Percentiles rank a stretch among this genome's conserved stretches.
These are phyloP conservation scores for Entomophthora muscae DNA, from an alignment of 371 early-diverging fungal species.

Conservation along the genomic window DNA sequence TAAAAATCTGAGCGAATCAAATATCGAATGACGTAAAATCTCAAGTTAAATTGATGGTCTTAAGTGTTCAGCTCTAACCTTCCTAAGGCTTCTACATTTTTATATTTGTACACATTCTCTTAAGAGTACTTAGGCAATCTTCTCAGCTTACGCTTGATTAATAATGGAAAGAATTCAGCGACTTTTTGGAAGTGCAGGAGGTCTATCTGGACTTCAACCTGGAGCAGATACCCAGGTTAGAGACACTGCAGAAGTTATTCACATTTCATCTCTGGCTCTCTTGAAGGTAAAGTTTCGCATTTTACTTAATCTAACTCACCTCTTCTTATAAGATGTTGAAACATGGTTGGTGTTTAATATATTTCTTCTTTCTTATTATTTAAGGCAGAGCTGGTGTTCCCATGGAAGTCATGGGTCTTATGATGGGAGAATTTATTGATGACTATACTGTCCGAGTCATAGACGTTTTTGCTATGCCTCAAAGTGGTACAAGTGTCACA, in stretches of 20 bases:
- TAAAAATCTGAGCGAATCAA: no score
- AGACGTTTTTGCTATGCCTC: slow-evolving; percentile 99
- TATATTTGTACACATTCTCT: not conserved
- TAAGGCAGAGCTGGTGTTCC: slow-evolving; percentile 99
- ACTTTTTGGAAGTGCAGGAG: slow-evolving; percentile 40
- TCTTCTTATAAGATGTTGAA: slow-evolving; percentile 55
- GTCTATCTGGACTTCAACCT: slow-evolving; percentile 40
- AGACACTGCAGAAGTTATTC: slow-evolving; percentile 98
- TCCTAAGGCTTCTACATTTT: not conserved
- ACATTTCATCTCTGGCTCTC: slow-evolving; percentile 97
- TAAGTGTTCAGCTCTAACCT: no score
- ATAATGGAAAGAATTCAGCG: slow-evolving; percentile 53
- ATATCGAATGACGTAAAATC: no score
- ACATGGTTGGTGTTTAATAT: no score
- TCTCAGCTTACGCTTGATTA: no score
- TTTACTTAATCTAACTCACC: not conserved
- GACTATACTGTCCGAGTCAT: slow-evolving; percentile 99
- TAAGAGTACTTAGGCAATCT: not conserved
- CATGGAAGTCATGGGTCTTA: slow-evolving; percentile 99
- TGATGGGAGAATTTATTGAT: slow-evolving; percentile 99
- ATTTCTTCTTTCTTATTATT: not conserved
- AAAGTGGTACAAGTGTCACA: slow-evolving; percentile 98
- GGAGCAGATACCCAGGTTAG: slow-evolving; percentile 72
- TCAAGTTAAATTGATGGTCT: no score
- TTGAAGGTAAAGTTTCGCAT: slow-evolving; percentile 54